Conservation (phyloP, 75 land plant genomes). For the Pseudotsuga menziesii region DNA sequence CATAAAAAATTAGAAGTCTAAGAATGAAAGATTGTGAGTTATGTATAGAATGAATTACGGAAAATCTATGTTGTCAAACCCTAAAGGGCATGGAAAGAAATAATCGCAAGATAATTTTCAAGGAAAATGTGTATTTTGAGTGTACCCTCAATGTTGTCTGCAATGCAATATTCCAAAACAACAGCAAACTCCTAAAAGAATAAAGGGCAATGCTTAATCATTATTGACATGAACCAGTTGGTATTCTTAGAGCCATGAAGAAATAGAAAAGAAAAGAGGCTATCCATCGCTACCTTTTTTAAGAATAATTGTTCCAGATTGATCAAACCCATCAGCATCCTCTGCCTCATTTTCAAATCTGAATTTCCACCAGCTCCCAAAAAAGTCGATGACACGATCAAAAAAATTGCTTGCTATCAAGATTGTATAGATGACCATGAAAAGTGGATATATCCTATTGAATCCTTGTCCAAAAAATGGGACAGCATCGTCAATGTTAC, state of each 20-base stretch:
- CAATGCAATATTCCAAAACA: background rate
- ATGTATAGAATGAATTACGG: background rate
- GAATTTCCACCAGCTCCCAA: slow-evolving; percentile 91
- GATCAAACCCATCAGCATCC: slow-evolving; percentile 91
- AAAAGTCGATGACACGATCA: slow-evolving; percentile 59
- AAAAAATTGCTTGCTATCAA: slow-evolving; percentile 95
- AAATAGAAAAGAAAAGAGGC: background rate
- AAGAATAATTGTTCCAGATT: slow-evolving; percentile 93
- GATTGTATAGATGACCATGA: slow-evolving; percentile 93
- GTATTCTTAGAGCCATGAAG: too few species aligned
- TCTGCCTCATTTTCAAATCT: slow-evolving; percentile 71
- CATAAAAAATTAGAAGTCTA: too few species aligned
- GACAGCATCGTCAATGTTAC: slow-evolving; percentile 79
- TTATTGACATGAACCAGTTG: background rate
- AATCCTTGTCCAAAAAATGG: slow-evolving; percentile 75
- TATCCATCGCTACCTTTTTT: slow-evolving; percentile 64
- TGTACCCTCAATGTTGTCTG: too few species aligned
- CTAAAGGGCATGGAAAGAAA: background rate
- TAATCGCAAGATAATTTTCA: background rate
- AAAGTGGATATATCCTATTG: slow-evolving; percentile 88
- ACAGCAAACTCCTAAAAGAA: background rate
- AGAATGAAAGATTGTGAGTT: too few species aligned
- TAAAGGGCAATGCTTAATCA: background rate
- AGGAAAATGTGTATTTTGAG: background rate
- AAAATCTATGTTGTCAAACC: background rate